phyloP scores from a whole-genome alignment of 2,329 filamentous ascomycete species.

The Scedosporium apiospermum region DNA sequence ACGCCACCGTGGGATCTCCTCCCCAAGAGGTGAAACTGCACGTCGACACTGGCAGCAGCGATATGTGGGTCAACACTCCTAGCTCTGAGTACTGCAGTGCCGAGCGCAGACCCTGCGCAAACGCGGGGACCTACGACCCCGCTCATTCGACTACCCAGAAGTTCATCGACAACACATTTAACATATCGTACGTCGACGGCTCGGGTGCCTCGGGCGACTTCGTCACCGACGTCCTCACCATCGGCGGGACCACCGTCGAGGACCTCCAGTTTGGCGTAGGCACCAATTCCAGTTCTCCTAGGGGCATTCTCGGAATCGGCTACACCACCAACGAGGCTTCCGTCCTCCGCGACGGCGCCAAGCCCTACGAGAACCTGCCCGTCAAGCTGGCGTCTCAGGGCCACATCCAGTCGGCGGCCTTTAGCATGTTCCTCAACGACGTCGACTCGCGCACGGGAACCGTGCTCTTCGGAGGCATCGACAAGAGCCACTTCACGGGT shows the following conservation, averaged over 20 bases:
- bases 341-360: slow-evolving; percentile 43
- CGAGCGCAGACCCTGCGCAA: slow-evolving; percentile 40
- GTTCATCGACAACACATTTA: slow-evolving; percentile 67
- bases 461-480: slow-evolving; percentile 68
- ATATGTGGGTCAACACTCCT: slow-evolving; percentile 61
- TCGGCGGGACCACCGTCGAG: slow-evolving; percentile 44
- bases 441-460: slow-evolving; percentile 54
- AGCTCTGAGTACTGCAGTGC: slow-evolving; percentile 49
- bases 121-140: slow-evolving; percentile 57
- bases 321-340: slow-evolving; percentile 73
- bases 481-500: slow-evolving; percentile 55
- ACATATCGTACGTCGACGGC: slow-evolving; percentile 81
- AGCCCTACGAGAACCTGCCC: slow-evolving; percentile 60
- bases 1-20: slow-evolving; percentile 54
- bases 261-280: slow-evolving; percentile 65
- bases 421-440: slow-evolving; percentile 69
- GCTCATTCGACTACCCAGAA: slow-evolving; percentile 67
- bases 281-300: slow-evolving; percentile 47
- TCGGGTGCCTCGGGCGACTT: slow-evolving; percentile 72
- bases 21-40: slow-evolving; percentile 47
- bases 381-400: slow-evolving; percentile 52
- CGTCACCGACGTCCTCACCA: slow-evolving; percentile 59
- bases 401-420: slow-evolving; percentile 56
- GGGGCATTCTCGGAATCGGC: slow-evolving; percentile 80
- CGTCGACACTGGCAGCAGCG: slow-evolving; percentile 60